Percentiles rank a stretch among this genome's conserved stretches.
phyloP scores from a whole-genome alignment of 176 grass and related monocot genomes.

The Oryza brachyantha region DNA sequence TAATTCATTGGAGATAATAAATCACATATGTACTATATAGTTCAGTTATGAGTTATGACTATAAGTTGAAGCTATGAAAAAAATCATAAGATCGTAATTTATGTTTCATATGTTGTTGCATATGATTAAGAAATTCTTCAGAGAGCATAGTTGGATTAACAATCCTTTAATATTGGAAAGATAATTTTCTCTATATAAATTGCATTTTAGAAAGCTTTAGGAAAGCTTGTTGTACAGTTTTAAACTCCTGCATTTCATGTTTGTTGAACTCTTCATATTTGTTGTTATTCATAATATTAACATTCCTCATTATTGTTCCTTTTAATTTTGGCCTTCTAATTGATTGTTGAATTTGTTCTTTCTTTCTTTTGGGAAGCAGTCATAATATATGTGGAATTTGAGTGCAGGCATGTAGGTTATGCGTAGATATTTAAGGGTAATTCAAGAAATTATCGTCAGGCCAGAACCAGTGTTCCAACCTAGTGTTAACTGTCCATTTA shows the following conservation, averaged over 20 bases:
- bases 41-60: neutral
- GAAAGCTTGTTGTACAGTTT: neutral
- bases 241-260: neutral
- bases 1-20: neutral
- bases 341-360: neutral
- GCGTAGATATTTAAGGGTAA: neutral
- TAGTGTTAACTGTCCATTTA: neutral
- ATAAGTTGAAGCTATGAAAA: neutral
- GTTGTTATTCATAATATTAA: neutral
- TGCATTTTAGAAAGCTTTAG: neutral
- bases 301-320: neutral
- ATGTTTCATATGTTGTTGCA: neutral
- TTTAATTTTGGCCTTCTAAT: neutral
- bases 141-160: neutral
- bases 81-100: neutral
- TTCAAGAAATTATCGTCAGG: neutral
- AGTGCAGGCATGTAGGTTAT: neutral
- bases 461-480: neutral
- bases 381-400: slow-evolving; percentile 1
- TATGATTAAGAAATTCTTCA: neutral
- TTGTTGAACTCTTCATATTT: neutral
- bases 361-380: neutral
- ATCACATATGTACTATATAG: neutral
- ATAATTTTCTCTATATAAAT: neutral
- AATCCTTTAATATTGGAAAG: neutral